Evolutionary conservation across 2,329 filamentous ascomycete genomes (phyloP).

Genomic region (Cordyceps fumosorosea): DNA sequence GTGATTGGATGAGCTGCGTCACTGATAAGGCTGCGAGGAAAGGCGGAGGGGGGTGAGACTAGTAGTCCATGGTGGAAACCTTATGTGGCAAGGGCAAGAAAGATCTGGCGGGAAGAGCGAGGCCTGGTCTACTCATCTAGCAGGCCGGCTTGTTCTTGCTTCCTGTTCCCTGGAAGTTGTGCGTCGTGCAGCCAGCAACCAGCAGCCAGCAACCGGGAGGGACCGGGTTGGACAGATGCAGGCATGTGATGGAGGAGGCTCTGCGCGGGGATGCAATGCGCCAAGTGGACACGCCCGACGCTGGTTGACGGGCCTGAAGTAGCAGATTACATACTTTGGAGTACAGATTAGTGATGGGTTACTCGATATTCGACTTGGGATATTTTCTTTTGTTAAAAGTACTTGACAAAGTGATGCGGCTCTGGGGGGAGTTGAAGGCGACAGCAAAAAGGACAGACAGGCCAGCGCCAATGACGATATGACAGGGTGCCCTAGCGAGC

Average conservation of each 20-base stretch:
- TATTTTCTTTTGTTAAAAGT: no score
- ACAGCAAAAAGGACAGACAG: no score
- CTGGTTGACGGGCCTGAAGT: neutral
- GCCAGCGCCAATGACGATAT: no score
- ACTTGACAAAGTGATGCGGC: no score
- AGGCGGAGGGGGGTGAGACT: neutral
- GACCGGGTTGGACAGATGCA: constrained; percentile 4
- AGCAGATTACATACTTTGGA: no score
- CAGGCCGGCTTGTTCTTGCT: neutral
- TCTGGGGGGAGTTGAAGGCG: no score
- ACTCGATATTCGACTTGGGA: no score
- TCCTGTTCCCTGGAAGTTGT: neutral
- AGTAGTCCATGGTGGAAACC: neutral
- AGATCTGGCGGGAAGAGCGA: neutral
- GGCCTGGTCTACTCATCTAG: neutral
- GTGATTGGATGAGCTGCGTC: constrained; percentile 12
- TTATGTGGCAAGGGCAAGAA: neutral
- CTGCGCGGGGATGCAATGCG: neutral
- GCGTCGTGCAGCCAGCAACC: neutral
- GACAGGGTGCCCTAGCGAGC: no score
- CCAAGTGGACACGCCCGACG: neutral
- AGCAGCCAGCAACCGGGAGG: neutral
- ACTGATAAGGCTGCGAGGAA: constrained; percentile 13
- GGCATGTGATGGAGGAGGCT: constrained; percentile 8
- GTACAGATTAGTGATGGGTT: no score